Conservation (phyloP, 2,329 filamentous ascomycete species). For the Pezicula radicicola region DNA sequence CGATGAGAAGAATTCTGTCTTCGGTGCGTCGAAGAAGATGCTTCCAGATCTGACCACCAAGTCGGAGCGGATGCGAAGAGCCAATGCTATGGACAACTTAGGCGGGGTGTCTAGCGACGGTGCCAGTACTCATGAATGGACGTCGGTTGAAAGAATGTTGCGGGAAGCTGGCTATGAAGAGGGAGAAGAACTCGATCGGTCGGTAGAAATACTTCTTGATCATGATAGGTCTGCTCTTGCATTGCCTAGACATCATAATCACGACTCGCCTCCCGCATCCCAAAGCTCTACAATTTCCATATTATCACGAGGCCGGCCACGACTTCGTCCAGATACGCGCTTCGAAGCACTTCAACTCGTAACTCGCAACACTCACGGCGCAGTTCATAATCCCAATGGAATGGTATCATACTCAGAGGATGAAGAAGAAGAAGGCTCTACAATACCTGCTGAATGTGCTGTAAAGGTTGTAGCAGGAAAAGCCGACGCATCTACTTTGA, state of each 20-base stretch:
- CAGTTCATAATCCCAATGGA: too few relatives aligned
- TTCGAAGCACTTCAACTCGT: too few relatives aligned
- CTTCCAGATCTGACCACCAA: slow-evolving; percentile 26
- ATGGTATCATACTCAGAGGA: slow-evolving; percentile 5
- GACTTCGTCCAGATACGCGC: too few relatives aligned
- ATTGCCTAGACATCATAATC: too few relatives aligned
- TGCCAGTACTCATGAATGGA: neutral
- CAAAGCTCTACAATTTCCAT: too few relatives aligned
- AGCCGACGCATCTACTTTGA: slow-evolving; percentile 18
- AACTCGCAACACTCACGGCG: too few relatives aligned
- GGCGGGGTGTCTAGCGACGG: neutral
- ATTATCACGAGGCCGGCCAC: too few relatives aligned
- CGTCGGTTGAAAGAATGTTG: slow-evolving; percentile 15
- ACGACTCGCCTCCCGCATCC: too few relatives aligned
- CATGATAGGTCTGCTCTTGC: slow-evolving; percentile 5
- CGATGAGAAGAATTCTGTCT: slow-evolving; percentile 37
- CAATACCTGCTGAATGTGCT: neutral
- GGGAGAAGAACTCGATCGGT: slow-evolving; percentile 11
- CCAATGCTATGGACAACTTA: slow-evolving; percentile 1
- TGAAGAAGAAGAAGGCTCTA: neutral
- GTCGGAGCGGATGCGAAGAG: neutral
- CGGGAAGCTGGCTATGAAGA: slow-evolving; percentile 20
- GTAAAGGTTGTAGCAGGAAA: slow-evolving; percentile 6
- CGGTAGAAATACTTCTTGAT: slow-evolving; percentile 18
- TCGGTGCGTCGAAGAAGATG: slow-evolving; percentile 37